Evolutionary conservation across 2,329 filamentous ascomycete genomes (phyloP).

Genomic region (Arthrobotrys iridis): DNA sequence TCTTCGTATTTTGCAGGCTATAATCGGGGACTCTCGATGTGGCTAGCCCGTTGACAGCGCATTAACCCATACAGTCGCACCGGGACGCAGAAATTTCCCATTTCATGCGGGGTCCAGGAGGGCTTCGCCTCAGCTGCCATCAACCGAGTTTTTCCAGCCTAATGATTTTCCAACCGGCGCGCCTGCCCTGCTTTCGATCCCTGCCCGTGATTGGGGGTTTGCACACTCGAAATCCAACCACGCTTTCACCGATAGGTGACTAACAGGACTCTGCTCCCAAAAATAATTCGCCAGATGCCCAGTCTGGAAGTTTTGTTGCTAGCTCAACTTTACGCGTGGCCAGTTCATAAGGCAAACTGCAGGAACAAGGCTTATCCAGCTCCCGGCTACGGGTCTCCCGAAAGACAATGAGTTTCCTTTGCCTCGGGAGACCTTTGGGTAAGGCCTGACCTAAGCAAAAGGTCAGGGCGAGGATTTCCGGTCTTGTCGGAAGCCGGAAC

Average conservation of each 20-base stretch:
- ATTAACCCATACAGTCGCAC: conserved; percentile 49
- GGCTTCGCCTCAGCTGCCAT: conserved; percentile 53
- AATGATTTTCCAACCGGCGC: conserved; percentile 42
- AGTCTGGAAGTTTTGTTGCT: conserved; percentile 40
- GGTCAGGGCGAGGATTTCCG: not conserved
- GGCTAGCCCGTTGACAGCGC: conserved; percentile 52
- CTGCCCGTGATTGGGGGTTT: conserved; percentile 31
- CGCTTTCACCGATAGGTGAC: conserved; percentile 37
- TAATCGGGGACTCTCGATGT: conserved; percentile 42
- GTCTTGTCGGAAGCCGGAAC: not conserved
- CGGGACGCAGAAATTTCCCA: conserved; percentile 38
- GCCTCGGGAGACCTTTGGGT: not conserved
- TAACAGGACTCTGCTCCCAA: conserved; percentile 26
- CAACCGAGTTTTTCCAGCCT: conserved; percentile 25
- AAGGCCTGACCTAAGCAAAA: not conserved
- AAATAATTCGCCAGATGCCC: conserved; percentile 50
- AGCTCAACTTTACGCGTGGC: conserved; percentile 49
- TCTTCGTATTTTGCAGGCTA: conserved; percentile 49
- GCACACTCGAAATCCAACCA: conserved; percentile 14
- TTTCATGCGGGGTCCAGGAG: conserved; percentile 50
- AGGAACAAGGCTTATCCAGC: conserved; percentile 46
- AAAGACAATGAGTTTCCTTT: not conserved
- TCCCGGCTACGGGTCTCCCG: conserved; percentile 30
- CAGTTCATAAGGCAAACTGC: conserved; percentile 38
- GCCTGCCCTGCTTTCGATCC: conserved; percentile 47